Evolutionary conservation across 257 asterid genomes (phyloP).

Genomic region (Ocimum tenuiflorum): DNA sequence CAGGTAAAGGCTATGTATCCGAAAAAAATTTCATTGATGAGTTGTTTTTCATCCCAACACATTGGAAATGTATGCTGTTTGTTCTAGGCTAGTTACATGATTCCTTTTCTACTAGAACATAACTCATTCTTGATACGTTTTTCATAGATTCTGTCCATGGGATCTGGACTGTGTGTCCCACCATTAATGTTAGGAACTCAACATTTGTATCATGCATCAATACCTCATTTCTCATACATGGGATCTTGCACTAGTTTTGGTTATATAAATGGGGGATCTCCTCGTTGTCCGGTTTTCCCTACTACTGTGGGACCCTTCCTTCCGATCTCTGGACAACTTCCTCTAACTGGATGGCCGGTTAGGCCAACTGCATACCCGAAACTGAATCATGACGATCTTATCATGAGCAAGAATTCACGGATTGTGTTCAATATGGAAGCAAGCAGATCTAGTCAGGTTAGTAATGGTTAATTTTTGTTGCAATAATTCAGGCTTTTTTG

Average conservation of each 20-base stretch:
- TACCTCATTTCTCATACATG: slow-evolving; percentile 47
- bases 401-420: slow-evolving; percentile 22
- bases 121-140: background rate
- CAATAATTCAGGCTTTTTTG: too few relatives aligned
- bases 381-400: slow-evolving; percentile 19
- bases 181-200: slow-evolving; percentile 60
- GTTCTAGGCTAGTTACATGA: too few relatives aligned
- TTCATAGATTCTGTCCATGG: slow-evolving; percentile 81
- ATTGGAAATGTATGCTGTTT: too few relatives aligned
- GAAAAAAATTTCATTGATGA: too few relatives aligned
- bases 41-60: too few relatives aligned
- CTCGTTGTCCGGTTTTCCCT: slow-evolving; percentile 39
- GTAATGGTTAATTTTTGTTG: too few relatives aligned
- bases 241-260: too few relatives aligned
- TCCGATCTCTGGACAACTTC: slow-evolving; percentile 38
- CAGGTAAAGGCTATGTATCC: slow-evolving; percentile 43
- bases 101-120: too few relatives aligned
- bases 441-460: slow-evolving; percentile 41
- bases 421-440: slow-evolving; percentile 21
- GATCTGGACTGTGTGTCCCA: slow-evolving; percentile 65
- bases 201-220: slow-evolving; percentile 46
- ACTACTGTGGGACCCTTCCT: slow-evolving; percentile 27
- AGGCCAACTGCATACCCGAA: slow-evolving; percentile 11
- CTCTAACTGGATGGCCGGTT: slow-evolving; percentile 28
- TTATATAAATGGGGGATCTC: too few relatives aligned